Evolutionary conservation across 2,329 filamentous ascomycete species (phyloP), one percentile per base, ranked within the genome.

Genomic region (Paramyrothecium roridum): DNA sequence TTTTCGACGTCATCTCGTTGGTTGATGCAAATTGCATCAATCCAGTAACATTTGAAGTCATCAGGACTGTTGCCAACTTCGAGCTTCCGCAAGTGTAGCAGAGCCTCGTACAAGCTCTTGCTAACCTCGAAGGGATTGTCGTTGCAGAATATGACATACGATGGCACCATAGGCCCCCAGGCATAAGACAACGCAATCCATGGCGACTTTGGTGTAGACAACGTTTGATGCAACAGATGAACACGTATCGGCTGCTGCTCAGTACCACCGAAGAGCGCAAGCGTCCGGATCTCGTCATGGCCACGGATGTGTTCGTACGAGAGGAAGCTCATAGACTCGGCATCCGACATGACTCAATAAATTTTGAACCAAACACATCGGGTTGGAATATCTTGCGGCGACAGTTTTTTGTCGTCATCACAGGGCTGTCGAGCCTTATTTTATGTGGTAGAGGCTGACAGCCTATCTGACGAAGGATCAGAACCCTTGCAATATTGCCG

Each of bases 1-100:
- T 61, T 51, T 11, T 63, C 61, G 20, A 56, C 50, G 0, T 61
- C 48, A 6, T 63, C 53, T 2, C 59, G 59, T 17, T 63, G 61
- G 7, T 63, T 63, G 4, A 63, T 63, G 23, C 61, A 63, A 1
- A 63, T 53, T 1, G 61, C 61, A n/a, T 63, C 61, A 10, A 63
- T 54, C 61, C 61, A 63, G 19, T 22, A 48, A 13, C 46, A 48
- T 6, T 48, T 48, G 46, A 48, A 48, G 23, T 17, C 20, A 19
- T 48, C 46, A 7, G 46, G 6, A 19, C 46, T 48, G 19, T 23
- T 21, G 17, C 46, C 46, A 4, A 48, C 46, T 48, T 48, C 46
- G 12, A 48, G 20, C 19, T 21, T 48, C 12, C 46, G 46, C 13
- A 48, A 23, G 19, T 48, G 20, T 19, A 48, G 4, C 8, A 48